Base-by-base conservation (phyloP, 129 eudicot species). In the Glebionis coronaria region DNA sequence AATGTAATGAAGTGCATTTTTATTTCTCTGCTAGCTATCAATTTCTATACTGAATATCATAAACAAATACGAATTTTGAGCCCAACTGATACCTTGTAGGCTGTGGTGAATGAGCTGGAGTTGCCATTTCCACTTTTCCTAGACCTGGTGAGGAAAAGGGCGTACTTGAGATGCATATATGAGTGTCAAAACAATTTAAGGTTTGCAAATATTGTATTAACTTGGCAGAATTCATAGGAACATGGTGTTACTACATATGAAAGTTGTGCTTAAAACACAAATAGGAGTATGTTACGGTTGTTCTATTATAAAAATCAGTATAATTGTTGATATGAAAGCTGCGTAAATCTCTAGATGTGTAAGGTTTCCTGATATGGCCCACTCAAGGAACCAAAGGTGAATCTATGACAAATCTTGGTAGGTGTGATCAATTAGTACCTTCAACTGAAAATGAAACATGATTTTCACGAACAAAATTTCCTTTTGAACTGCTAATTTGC, bases 391-490 rank as follows among this genome's bases (percentile, higher is more conserved):
- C 40, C 40, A 45, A 57, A 61, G 31, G 59, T 76, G 70, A 23
- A 68, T 42, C 56, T 9, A 14, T 47, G 27, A 74, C 13, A 50
- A 29, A 56, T 53, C 53, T 54, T 73, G 15, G 18, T 18, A 54
- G 58, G 21, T 29, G 6, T 73, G 63, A 73, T 45, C 51, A 47
- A 31, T 69, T 40, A 28, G 61, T 74, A 92, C 98, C 98, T 92
- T 88, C 91, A 56, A 92, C 77, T 55, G 96, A 83, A 78, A 92
- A 92, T 23, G 96, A 85, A 51, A 84, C 98, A 82, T 92, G 98
- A 68, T 87, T 73, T 83, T 92, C 95, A 65, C 60, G 82, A 55
- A 21, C 76, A 29, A 79, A 67, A 72, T 64, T 69, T 79, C 80
- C 82, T 63, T 79, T 75, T 44, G 65, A 59, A 65, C 59, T 71